A percentile compares a stretch with the other conserved stretches of the same genome.
Evolutionary conservation across 2,329 filamentous ascomycete species (phyloP).

Genomic region (Verticillium tricorpus): DNA sequence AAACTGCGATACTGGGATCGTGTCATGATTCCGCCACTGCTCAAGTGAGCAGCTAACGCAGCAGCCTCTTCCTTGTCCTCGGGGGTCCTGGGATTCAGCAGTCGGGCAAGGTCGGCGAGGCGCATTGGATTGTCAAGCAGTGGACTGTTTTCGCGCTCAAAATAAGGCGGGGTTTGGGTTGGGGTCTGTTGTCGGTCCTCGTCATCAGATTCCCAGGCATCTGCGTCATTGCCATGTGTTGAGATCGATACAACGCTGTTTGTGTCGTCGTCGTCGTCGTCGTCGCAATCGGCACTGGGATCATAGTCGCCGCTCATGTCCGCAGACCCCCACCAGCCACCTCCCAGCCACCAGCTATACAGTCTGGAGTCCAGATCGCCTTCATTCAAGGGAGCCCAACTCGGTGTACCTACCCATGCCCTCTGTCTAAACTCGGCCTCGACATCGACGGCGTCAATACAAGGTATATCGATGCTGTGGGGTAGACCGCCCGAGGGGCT

Average conservation of each 20-base stretch:
- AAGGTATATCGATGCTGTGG: conserved; percentile 49
- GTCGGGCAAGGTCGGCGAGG: conserved; percentile 65
- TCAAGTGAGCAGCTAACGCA: conserved; percentile 74
- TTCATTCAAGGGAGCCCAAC: conserved; percentile 45
- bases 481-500: conserved; percentile 17
- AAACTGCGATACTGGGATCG: conserved; percentile 70
- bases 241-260: conserved; percentile 73
- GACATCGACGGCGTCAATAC: conserved; percentile 67
- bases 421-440: conserved; percentile 71
- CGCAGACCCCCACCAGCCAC: conserved; percentile 78
- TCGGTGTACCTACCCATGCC: conserved; percentile 34
- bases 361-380: conserved; percentile 66
- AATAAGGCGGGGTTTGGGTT: conserved; percentile 56
- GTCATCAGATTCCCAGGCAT: conserved; percentile 38
- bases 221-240: conserved; percentile 40
- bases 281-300: conserved; percentile 37
- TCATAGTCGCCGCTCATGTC: conserved; percentile 78
- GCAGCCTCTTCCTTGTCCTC: conserved; percentile 79
- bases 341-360: conserved; percentile 80
- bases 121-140: conserved; percentile 59
- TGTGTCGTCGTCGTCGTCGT: conserved; percentile 63
- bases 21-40: conserved; percentile 69
- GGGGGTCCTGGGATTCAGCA: conserved; percentile 73
- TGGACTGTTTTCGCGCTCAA: conserved; percentile 50
- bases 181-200: conserved; percentile 62